phyloP scores from a whole-genome alignment of 2,329 filamentous ascomycete species.

The Berkeleyomyces rouxiae region DNA sequence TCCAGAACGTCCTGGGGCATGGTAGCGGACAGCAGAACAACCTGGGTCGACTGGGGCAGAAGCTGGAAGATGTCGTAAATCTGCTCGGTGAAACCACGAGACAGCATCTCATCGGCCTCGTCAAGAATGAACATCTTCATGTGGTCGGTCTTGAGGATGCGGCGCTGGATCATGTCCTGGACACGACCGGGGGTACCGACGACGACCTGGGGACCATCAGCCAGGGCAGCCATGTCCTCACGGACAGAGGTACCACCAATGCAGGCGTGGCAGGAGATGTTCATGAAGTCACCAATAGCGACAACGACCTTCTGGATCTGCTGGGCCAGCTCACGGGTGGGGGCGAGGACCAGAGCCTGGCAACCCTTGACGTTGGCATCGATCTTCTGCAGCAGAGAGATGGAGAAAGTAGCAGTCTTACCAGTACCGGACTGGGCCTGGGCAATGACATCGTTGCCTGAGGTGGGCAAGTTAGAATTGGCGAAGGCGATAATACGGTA shows the following conservation, averaged over 20 bases:
- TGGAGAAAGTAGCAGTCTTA: conserved; percentile 99
- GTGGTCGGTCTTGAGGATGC: conserved; percentile 86
- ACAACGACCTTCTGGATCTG: conserved; percentile 99
- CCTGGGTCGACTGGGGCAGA: conserved; percentile 92
- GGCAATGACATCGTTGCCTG: conserved; percentile 95
- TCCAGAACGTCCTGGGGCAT: conserved; percentile 98
- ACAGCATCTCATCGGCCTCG: conserved; percentile 98
- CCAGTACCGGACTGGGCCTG: conserved; percentile 99
- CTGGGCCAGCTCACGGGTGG: conserved; percentile 94
- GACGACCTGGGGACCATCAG: conserved; percentile 91
- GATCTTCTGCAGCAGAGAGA: conserved; percentile 97
- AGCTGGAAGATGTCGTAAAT: conserved; percentile 99
- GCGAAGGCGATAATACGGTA: not conserved
- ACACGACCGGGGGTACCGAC: conserved; percentile 97
- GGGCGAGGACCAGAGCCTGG: conserved; percentile 95
- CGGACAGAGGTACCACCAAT: conserved; percentile 97
- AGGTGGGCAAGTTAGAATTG: conserved; percentile 6
- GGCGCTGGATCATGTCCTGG: conserved; percentile 98
- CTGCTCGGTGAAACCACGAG: conserved; percentile 98
- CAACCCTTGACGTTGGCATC: conserved; percentile 87
- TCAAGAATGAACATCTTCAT: conserved; percentile 99
- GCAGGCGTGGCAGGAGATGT: conserved; percentile 95
- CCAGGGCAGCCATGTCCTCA: conserved; percentile 95
- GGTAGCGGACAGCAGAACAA: conserved; percentile 92
- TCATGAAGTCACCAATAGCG: conserved; percentile 99